phyloP scores from a whole-genome alignment of 495 filamentous ascomycete genomes.

The Podospora didyma region DNA sequence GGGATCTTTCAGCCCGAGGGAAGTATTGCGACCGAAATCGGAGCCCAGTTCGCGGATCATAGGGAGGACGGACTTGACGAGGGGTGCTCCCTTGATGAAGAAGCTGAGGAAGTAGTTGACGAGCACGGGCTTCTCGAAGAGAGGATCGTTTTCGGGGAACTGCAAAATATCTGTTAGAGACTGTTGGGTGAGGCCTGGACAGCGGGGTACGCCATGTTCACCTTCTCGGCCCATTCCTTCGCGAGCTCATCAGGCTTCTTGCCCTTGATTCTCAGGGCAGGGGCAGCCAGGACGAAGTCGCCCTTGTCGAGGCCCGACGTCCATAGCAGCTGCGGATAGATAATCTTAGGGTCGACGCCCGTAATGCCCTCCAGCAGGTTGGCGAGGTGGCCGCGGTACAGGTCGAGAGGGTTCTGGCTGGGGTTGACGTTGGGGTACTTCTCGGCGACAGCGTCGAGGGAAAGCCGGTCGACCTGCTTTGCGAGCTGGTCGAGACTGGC shows the following conservation, averaged over 20 bases:
- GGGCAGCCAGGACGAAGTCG: conserved; percentile 75
- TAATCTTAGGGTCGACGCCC: conserved; percentile 67
- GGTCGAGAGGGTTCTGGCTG: conserved; percentile 76
- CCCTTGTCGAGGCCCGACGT: conserved; percentile 84
- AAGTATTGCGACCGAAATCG: conserved; percentile 63
- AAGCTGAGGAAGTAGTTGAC: conserved; percentile 72
- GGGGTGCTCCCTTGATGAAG: conserved; percentile 63
- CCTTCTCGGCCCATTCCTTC: conserved; percentile 66
- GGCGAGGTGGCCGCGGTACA: conserved; percentile 82
- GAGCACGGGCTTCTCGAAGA: conserved; percentile 63
- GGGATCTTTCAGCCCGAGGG: conserved; percentile 63
- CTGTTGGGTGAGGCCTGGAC: background rate
- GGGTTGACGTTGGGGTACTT: conserved; percentile 58
- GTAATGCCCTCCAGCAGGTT: conserved; percentile 67
- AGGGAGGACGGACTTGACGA: conserved; percentile 58
- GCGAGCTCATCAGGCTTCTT: conserved; percentile 73
- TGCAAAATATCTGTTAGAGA: conserved; percentile 17
- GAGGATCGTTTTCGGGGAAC: conserved; percentile 70
- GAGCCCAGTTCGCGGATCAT: conserved; percentile 58
- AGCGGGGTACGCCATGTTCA: conserved; percentile 12
- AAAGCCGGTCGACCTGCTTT: conserved; percentile 34
- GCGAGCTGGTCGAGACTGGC: conserved; percentile 33
- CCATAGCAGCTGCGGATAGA: conserved; percentile 77
- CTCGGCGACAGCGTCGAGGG: conserved; percentile 33
- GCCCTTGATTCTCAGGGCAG: conserved; percentile 75